These are phyloP conservation scores for Madurella fahalii DNA, from an alignment of 2,329 filamentous ascomycete species.

Conservation along the genomic window DNA sequence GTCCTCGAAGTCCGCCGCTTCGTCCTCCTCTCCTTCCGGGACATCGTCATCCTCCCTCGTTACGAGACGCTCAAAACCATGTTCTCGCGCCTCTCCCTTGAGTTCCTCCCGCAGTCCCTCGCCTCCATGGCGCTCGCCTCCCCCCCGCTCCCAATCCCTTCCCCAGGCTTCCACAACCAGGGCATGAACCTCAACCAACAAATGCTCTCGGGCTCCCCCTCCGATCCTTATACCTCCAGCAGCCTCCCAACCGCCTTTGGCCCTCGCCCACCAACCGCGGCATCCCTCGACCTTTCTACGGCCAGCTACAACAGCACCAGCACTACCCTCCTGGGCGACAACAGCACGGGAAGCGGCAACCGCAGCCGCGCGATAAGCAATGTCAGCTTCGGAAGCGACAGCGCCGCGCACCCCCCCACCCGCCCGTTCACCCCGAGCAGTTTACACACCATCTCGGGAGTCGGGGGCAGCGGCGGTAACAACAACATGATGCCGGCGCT, in stretches of 20 bases:
- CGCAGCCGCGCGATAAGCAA: slow-evolving; percentile 83
- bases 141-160: slow-evolving; percentile 44
- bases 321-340: slow-evolving; percentile 72
- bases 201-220: slow-evolving; percentile 47
- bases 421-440: slow-evolving; percentile 50
- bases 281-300: slow-evolving; percentile 68
- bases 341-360: slow-evolving; percentile 47
- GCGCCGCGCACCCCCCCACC: slow-evolving; percentile 22
- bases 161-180: slow-evolving; percentile 28
- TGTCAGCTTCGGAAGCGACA: slow-evolving; percentile 61
- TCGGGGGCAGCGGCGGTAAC: not conserved
- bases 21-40: slow-evolving; percentile 82
- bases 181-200: slow-evolving; percentile 31
- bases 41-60: slow-evolving; percentile 80
- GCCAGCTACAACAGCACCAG: slow-evolving; percentile 76
- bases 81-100: slow-evolving; percentile 83
- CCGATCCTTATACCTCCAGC: slow-evolving; percentile 35
- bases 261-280: slow-evolving; percentile 65
- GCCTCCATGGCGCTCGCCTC: slow-evolving; percentile 50
- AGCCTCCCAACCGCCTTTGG: slow-evolving; percentile 33
- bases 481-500: slow-evolving; percentile 9
- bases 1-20: slow-evolving; percentile 84
- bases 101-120: slow-evolving; percentile 60
- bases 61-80: slow-evolving; percentile 86
- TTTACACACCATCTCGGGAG: slow-evolving; percentile 31